A percentile compares a stretch with the other conserved stretches of the same genome.
phyloP scores from a whole-genome alignment of 805 yeast species.

The Barnettozyma wickerhamii region DNA sequence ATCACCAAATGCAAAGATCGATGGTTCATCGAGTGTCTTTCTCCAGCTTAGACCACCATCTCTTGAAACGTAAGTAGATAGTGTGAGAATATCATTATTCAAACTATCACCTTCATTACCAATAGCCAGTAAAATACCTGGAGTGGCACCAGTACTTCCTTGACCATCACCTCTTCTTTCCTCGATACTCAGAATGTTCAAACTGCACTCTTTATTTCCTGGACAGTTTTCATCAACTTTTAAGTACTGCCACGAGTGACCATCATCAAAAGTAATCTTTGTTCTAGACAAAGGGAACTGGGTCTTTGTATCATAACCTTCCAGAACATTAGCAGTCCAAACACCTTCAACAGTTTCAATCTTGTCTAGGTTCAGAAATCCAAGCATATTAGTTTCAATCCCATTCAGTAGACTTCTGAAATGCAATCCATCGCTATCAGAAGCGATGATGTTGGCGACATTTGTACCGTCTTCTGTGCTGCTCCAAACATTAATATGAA shows the following conservation, averaged over 20 bases:
- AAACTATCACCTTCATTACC: conserved; percentile 33
- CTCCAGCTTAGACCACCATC: conserved; percentile 82
- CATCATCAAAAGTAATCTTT: conserved; percentile 38
- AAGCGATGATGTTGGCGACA: conserved; percentile 22
- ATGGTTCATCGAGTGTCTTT: conserved; percentile 46
- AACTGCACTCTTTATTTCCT: conserved; percentile 28
- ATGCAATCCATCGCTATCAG: conserved; percentile 51
- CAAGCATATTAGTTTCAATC: conserved; percentile 28
- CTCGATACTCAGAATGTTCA: conserved; percentile 32
- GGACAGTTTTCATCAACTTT: conserved; percentile 26
- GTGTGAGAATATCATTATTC: conserved; percentile 14
- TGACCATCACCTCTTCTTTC: conserved; percentile 29
- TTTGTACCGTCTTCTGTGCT: conserved; percentile 16
- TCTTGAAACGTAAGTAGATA: conserved; percentile 59
- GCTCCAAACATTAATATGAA: conserved; percentile 34
- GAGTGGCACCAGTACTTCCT: conserved; percentile 32
- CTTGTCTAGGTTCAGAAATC: conserved; percentile 33
- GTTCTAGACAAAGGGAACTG: conserved; percentile 23
- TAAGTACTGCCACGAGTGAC: conserved; percentile 31
- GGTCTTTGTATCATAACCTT: conserved; percentile 17
- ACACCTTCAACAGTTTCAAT: conserved; percentile 59
- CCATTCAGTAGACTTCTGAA: conserved; percentile 41
- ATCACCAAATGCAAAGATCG: conserved; percentile 64
- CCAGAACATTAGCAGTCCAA: conserved; percentile 45
- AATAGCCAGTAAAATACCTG: conserved; percentile 41